Evolutionary conservation across 495 filamentous ascomycete species (phyloP).

Genomic region (Aspergillus nidulans): DNA sequence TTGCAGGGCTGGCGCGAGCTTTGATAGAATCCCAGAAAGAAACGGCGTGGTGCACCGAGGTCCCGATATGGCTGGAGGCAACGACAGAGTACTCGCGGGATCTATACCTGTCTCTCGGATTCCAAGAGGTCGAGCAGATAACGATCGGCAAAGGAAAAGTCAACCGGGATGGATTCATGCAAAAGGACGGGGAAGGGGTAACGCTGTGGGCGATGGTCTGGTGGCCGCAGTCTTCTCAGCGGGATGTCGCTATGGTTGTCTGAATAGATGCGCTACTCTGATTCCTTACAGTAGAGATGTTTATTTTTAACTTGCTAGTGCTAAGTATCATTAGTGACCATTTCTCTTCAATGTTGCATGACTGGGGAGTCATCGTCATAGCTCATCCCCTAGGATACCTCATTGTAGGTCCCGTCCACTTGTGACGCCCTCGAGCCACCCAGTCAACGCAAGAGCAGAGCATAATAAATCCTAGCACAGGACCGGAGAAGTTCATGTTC

Average conservation of each 20-base stretch:
- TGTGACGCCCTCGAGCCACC: constrained; percentile 34
- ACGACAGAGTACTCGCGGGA: constrained; percentile 1
- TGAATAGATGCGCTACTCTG: too few species aligned
- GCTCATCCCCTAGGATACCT: constrained; percentile 17
- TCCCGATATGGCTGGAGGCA: constrained; percentile 5
- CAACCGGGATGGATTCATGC: neutral
- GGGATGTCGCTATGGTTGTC: neutral
- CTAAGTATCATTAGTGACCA: neutral
- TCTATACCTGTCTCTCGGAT: neutral
- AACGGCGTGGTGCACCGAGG: neutral
- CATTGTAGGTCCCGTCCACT: constrained; percentile 27
- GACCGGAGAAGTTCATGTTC: constrained; percentile 45
- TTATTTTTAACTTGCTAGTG: neutral
- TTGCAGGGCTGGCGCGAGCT: neutral
- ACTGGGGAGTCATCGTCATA: too few species aligned
- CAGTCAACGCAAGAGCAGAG: constrained; percentile 38
- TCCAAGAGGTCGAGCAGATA: constrained; percentile 4
- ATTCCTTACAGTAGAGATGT: neutral
- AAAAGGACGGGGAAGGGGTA: neutral
- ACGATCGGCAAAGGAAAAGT: neutral
- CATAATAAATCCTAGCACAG: constrained; percentile 38
- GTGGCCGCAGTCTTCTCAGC: constrained; percentile 2
- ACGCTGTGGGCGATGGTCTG: constrained; percentile 5
- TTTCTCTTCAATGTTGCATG: too few species aligned
- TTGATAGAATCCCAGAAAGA: neutral